Conservation (phyloP, 768 basidiomycete genomes). For the Lentinula lateritia region DNA sequence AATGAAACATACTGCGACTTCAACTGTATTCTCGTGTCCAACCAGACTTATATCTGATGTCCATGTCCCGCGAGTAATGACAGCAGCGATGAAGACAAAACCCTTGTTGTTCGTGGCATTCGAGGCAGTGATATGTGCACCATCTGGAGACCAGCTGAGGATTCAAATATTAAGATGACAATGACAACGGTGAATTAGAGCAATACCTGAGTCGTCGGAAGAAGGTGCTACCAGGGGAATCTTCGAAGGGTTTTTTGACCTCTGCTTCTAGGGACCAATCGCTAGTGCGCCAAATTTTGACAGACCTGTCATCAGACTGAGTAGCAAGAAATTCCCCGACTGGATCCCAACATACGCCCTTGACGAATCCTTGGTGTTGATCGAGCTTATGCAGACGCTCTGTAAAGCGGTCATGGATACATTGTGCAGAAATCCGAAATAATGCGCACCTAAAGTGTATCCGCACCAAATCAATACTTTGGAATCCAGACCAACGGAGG, state of each 20-base stretch:
- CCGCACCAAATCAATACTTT: constrained; percentile 94
- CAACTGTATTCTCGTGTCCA: constrained; percentile 95
- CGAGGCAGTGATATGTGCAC: constrained; percentile 96
- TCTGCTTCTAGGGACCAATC: constrained; percentile 87
- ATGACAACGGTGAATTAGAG: background rate
- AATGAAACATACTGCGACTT: constrained; percentile 71
- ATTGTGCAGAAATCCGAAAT: background rate
- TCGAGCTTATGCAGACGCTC: constrained; percentile 82
- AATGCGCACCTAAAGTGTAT: constrained; percentile 68
- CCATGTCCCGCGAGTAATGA: constrained; percentile 88
- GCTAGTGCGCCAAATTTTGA: constrained; percentile 94
- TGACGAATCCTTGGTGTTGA: constrained; percentile 93
- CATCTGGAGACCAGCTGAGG: constrained; percentile 94
- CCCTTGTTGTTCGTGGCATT: constrained; percentile 96
- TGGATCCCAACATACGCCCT: constrained; percentile 98
- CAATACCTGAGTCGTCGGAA: constrained; percentile 81
- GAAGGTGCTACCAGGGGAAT: constrained; percentile 93
- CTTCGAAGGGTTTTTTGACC: constrained; percentile 86
- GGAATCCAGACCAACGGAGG: constrained; percentile 91
- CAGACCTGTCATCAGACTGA: constrained; percentile 92
- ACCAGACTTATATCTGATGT: constrained; percentile 90
- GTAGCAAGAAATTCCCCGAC: constrained; percentile 98
- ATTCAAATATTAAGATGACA: background rate
- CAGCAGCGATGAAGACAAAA: constrained; percentile 95
- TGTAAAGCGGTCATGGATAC: constrained; percentile 21